Evolutionary conservation across 306 rosid species (phyloP), one percentile per base, ranked within the genome.

Genomic region (Boehmeria nivea): DNA sequence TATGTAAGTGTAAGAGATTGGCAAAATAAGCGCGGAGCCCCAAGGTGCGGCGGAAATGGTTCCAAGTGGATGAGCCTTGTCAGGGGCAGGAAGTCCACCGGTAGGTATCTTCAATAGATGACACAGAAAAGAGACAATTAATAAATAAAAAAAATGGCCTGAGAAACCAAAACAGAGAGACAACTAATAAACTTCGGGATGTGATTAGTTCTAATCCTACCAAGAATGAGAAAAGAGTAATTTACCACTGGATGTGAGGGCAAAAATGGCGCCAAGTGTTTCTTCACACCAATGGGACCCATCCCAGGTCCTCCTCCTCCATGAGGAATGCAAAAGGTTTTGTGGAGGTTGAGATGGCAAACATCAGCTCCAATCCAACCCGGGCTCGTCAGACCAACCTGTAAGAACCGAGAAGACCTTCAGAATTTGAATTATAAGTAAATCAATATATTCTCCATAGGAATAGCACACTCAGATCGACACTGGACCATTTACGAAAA

Each of bases 301-400:
- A 93, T 93, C 46, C 99, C 99, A 64, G 99, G 99, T 70, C 99
- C 99, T 21, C 99, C 99, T 58, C 99, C 99, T 75, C 99, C 99
- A 52, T 93, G 99, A 15, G 99, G 99, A 51, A 93, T 93, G 83
- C 99, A 93, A 61, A 93, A 93, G 68, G 99, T 93, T 80, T 93
- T 93, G 8, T 93, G 99, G 40, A 93, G 99, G 73, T 93, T 93
- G 76, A 93, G 95, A 93, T 93, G 99, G 71, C 99, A 93, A 60
- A 93, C 99, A 57, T 93, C 99, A 48, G 99, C 99, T 72, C 99
- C 99, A 62, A 93, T 93, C 79, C 90, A 88, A 53, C 99, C 99
- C 0, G 99, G 99, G 76, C 90, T 93, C 33, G 99, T 93, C 60
- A 93, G 81, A 57, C 99, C 96, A 54, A 88, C 99, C 99, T 88